Percentiles rank a stretch among this genome's conserved stretches.
phyloP scores from a whole-genome alignment of 2,329 filamentous ascomycete genomes.

The Catunica adiposa region DNA sequence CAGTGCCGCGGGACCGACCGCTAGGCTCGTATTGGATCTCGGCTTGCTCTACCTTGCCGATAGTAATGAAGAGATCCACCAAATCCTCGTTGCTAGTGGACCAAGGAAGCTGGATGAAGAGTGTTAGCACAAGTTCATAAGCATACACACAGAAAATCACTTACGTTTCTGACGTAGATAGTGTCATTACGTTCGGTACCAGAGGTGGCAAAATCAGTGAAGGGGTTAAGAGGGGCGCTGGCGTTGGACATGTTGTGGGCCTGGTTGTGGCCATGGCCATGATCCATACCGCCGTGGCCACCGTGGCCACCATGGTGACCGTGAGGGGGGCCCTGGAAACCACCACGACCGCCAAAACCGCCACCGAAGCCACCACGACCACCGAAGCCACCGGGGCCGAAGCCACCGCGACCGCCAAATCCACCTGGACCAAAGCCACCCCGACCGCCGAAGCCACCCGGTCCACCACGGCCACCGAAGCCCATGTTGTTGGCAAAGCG shows the following conservation, averaged over 20 bases:
- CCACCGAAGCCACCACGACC: slow-evolving; percentile 35
- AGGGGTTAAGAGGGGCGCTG: slow-evolving; percentile 58
- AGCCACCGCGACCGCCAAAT: slow-evolving; percentile 41
- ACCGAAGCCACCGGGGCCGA: slow-evolving; percentile 29
- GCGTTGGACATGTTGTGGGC: slow-evolving; percentile 28
- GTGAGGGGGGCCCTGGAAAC: slow-evolving; percentile 20
- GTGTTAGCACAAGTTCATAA: background rate
- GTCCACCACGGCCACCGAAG: slow-evolving; percentile 40
- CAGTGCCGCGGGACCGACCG: slow-evolving; percentile 82
- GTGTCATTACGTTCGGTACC: slow-evolving; percentile 67
- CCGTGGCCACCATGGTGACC: slow-evolving; percentile 16
- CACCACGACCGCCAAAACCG: slow-evolving; percentile 25
- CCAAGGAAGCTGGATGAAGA: slow-evolving; percentile 64
- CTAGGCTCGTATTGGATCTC: slow-evolving; percentile 98
- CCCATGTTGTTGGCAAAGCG: slow-evolving; percentile 61
- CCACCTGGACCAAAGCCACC: slow-evolving; percentile 43
- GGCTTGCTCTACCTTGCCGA: slow-evolving; percentile 95
- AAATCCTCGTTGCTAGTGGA: slow-evolving; percentile 97
- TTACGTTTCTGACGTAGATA: slow-evolving; percentile 95
- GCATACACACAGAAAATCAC: slow-evolving; percentile 22
- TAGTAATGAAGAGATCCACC: slow-evolving; percentile 90
- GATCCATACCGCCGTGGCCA: slow-evolving; percentile 32
- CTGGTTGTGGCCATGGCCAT: slow-evolving; percentile 23
- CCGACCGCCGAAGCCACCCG: slow-evolving; percentile 41
- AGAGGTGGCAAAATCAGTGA: slow-evolving; percentile 81